A percentile compares a stretch with the other conserved stretches of the same genome.
Evolutionary conservation across 164 flowering plant species (phyloP).

Genomic region (Vitis amurensis): DNA sequence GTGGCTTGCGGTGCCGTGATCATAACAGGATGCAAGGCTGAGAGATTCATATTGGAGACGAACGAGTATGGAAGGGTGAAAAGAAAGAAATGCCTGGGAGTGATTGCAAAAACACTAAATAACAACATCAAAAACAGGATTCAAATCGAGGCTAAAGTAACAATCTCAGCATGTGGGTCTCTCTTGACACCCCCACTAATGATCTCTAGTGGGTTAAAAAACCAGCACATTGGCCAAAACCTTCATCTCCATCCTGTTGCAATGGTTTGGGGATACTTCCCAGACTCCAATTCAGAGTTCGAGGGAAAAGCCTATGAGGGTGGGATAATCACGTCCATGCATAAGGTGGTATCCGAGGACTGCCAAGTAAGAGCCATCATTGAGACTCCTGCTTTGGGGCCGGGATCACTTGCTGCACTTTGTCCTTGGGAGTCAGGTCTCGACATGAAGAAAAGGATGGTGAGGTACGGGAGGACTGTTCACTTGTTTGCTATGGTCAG

Average conservation of each 20-base stretch:
- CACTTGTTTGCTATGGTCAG: slow-evolving; percentile 42
- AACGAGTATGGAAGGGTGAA: slow-evolving; percentile 22
- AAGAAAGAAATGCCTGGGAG: slow-evolving; percentile 59
- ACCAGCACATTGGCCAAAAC: slow-evolving; percentile 45
- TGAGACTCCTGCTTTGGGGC: slow-evolving; percentile 48
- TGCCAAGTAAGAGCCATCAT: slow-evolving; percentile 36
- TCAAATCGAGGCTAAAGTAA: slow-evolving; percentile 58
- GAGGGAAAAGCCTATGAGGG: slow-evolving; percentile 56
- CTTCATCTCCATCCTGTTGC: slow-evolving; percentile 63
- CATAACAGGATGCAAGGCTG: slow-evolving; percentile 70
- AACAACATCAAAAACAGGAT: slow-evolving; percentile 35
- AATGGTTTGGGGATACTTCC: slow-evolving; percentile 68
- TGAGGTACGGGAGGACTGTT: slow-evolving; percentile 49
- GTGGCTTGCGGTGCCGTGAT: slow-evolving; percentile 66
- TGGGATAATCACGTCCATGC: slow-evolving; percentile 59
- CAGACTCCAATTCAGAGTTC: slow-evolving; percentile 30
- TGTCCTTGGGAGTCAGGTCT: slow-evolving; percentile 54
- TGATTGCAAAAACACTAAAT: slow-evolving; percentile 36
- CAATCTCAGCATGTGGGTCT: slow-evolving; percentile 78
- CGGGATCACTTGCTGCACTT: slow-evolving; percentile 37
- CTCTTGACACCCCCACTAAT: slow-evolving; percentile 67
- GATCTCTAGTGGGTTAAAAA: slow-evolving; percentile 64
- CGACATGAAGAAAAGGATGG: slow-evolving; percentile 39
- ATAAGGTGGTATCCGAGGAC: slow-evolving; percentile 31
- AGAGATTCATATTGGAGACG: slow-evolving; percentile 48